Base-by-base conservation (phyloP, 352 stramenopile genomes). In the Albugo candida region DNA sequence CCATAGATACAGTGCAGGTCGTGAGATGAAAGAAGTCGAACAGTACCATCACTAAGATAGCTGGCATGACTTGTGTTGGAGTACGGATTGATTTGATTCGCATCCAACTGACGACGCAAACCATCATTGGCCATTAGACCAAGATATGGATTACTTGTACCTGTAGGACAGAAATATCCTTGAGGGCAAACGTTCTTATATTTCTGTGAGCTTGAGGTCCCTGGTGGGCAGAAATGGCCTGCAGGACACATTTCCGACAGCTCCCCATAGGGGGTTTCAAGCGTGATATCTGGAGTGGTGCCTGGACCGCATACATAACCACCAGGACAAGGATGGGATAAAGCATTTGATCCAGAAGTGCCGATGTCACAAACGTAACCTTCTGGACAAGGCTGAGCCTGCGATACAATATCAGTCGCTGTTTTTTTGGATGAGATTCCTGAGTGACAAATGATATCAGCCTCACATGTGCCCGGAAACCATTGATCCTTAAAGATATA, bases 381-480 rank as follows among this genome's bases (percentile, higher is more conserved):
- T 64, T 96, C 82, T 0, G 79, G 71, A 60, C 92, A 98, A 16
- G 91, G 64, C 47, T 95, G 82, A 11, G 85, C 82, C 58, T 97
- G 74, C 0, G 82, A 49, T 13, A 85, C 67, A 0, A 65, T 34
- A 19, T 67, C 56, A 1, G 20, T 41, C 1, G 46, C 38, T 46
- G 13, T 34, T 37, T 24, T 36, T 13, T 41, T n/a, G n/a, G 17
- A 13, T 13, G 47, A 24, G 14, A 54, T 46, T 38, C 48, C 46
- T 16, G 60, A 63, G 39, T 83, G 67, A 56, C 94, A 98, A 35
- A 98, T 95, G 2, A 95, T 58, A 60, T 98, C 94, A 11, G 87
- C 92, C 58, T 98, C 94, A 51, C 94, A 98, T 13, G 91, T 97
- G 2, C 94, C 94, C 13, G 81, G 81, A 51, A 96, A 97, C 77